These are phyloP conservation scores for Lentinula sp. DNA, from an alignment of 768 basidiomycete species.

Conservation along the genomic window DNA sequence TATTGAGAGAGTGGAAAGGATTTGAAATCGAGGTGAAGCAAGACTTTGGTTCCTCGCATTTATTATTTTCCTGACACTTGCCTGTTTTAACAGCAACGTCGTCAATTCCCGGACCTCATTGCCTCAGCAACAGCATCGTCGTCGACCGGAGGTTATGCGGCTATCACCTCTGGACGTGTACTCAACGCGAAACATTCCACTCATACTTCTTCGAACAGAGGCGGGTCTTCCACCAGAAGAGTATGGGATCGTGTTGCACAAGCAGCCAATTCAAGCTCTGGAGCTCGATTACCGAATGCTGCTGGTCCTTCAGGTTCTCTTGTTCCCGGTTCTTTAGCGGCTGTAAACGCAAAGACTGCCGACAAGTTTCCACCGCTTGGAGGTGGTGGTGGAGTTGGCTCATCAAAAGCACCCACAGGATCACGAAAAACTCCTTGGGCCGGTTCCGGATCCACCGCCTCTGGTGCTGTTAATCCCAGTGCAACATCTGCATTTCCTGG, in stretches of 20 bases:
- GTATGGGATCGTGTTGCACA: constrained; percentile 86
- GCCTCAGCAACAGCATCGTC: constrained; percentile 47
- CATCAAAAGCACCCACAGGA: background rate
- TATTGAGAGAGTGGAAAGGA: constrained; percentile 75
- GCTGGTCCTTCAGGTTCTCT: constrained; percentile 18
- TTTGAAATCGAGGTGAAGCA: constrained; percentile 61
- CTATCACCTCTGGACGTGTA: constrained; percentile 76
- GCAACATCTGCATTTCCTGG: constrained; percentile 8
- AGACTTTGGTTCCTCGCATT: background rate
- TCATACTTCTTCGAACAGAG: constrained; percentile 35
- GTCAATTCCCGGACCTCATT: constrained; percentile 76
- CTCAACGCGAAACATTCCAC: constrained; percentile 80
- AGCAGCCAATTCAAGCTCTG: constrained; percentile 48
- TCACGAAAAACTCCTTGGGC: constrained; percentile 59
- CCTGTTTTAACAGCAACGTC: constrained; percentile 54
- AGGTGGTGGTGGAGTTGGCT: background rate
- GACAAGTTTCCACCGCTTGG: background rate
- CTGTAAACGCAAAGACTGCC: background rate
- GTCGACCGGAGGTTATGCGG: constrained; percentile 50
- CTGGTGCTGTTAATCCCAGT: constrained; percentile 11
- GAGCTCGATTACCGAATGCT: constrained; percentile 25
- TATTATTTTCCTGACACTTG: background rate
- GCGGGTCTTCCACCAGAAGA: constrained; percentile 29
- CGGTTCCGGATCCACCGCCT: constrained; percentile 24
- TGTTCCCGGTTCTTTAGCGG: constrained; percentile 17